Percentiles rank a stretch among this genome's conserved stretches.
Evolutionary conservation across 192 early-diverging fungal genomes (phyloP).

Genomic region (Rhizophagus clarus): DNA sequence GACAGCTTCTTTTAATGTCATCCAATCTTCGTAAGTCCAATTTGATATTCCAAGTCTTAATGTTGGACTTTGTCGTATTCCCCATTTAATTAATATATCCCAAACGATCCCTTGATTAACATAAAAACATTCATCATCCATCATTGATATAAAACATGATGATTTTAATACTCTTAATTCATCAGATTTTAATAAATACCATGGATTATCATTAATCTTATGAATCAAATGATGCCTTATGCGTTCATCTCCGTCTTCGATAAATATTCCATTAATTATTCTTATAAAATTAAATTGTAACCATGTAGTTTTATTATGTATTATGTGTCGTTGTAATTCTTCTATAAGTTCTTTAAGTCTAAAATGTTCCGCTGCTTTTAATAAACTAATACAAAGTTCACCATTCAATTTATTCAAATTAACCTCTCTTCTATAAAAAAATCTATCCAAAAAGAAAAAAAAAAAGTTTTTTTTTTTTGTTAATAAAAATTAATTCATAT

Average conservation of each 20-base stretch:
- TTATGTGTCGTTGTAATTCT: background rate
- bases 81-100: constrained; percentile 5
- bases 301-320: background rate
- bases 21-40: background rate
- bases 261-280: background rate
- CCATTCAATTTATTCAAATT: background rate
- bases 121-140: background rate
- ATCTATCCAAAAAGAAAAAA: background rate
- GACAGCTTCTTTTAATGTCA: background rate
- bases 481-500: background rate
- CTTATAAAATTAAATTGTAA: background rate
- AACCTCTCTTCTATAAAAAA: background rate
- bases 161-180: background rate
- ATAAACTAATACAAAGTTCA: background rate
- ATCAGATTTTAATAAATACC: constrained; percentile 4
- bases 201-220: background rate
- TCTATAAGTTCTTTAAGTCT: background rate
- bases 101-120: background rate
- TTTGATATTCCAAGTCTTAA: background rate
- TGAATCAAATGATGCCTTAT: background rate
- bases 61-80: background rate
- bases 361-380: constrained; percentile 1
- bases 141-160: background rate
- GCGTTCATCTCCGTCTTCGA: background rate
- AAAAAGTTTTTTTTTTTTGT: background rate